Conservation (phyloP, 2,329 filamentous ascomycete species). For the Talaromyces sp. region DNA sequence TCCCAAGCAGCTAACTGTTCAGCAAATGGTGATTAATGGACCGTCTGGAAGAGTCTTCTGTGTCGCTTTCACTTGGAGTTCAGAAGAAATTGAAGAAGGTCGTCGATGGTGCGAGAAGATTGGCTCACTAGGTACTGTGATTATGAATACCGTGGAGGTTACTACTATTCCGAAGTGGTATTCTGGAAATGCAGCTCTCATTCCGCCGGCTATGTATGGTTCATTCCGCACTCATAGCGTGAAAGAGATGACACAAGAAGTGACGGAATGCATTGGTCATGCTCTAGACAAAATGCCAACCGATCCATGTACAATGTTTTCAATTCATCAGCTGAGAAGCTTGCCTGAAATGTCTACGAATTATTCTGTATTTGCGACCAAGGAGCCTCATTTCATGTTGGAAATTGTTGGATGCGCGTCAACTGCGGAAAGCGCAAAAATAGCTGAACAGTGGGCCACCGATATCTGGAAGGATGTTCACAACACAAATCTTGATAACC, state of each 20-base stretch:
- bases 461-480: constrained; percentile 19
- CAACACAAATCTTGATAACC: background rate
- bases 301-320: constrained; percentile 21
- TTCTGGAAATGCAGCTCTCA: constrained; percentile 12
- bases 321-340: constrained; percentile 22
- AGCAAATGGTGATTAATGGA: constrained; percentile 23
- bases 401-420: constrained; percentile 26
- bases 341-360: constrained; percentile 8
- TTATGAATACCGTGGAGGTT: constrained; percentile 7
- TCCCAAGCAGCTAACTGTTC: constrained; percentile 12
- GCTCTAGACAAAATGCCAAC: constrained; percentile 16
- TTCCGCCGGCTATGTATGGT: constrained; percentile 7
- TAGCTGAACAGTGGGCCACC: constrained; percentile 22
- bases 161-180: constrained; percentile 16
- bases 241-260: constrained; percentile 19
- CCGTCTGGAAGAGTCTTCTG: constrained; percentile 24
- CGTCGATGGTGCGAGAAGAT: constrained; percentile 20
- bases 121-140: background rate
- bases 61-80: constrained; percentile 27
- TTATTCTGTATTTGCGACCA: constrained; percentile 24
- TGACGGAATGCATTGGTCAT: constrained; percentile 20
- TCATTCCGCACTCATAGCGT: constrained; percentile 14
- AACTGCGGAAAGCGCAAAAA: constrained; percentile 17
- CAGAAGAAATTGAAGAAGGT: constrained; percentile 24
- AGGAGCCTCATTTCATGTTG: constrained; percentile 29